Conservation (phyloP, 2,329 filamentous ascomycete species). For the Colletotrichum cereale region DNA sequence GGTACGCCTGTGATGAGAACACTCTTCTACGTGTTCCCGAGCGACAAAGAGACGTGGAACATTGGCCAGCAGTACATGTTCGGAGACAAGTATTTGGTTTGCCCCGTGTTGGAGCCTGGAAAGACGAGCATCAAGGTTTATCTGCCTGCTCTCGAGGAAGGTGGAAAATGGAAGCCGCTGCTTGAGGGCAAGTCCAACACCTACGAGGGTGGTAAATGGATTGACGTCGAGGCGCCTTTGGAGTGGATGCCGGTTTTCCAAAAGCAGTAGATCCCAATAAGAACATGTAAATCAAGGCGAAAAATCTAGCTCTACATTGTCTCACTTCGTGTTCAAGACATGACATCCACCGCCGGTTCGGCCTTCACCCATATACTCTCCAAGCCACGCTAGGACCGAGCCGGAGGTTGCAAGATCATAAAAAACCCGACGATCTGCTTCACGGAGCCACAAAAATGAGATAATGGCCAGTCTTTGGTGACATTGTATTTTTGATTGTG, state of each 20-base stretch:
- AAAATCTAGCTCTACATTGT: background rate
- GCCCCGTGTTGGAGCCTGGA: slow-evolving; percentile 66
- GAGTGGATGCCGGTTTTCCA: slow-evolving; percentile 42
- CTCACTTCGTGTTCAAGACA: background rate
- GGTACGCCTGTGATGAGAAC: slow-evolving; percentile 73
- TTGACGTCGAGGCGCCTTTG: slow-evolving; percentile 38
- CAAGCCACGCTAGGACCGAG: no score
- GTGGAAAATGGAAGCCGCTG: slow-evolving; percentile 33
- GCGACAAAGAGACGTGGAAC: slow-evolving; percentile 66
- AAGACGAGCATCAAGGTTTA: slow-evolving; percentile 62
- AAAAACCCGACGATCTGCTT: background rate
- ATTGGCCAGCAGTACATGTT: slow-evolving; percentile 75
- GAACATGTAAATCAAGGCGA: background rate
- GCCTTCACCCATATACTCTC: background rate
- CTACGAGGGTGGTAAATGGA: slow-evolving; percentile 33
- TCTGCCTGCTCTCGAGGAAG: slow-evolving; percentile 54
- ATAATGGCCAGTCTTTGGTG: background rate
- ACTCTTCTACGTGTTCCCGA: slow-evolving; percentile 73
- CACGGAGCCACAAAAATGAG: background rate
- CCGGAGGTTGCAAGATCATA: accelerated
- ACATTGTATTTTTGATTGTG: background rate
- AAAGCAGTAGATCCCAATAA: background rate
- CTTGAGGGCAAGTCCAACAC: slow-evolving; percentile 19
- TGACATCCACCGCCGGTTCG: background rate
- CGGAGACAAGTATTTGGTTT: slow-evolving; percentile 69